Base-by-base conservation (phyloP, 176 grass and related monocot genomes). In the Elaeis guineensis region DNA sequence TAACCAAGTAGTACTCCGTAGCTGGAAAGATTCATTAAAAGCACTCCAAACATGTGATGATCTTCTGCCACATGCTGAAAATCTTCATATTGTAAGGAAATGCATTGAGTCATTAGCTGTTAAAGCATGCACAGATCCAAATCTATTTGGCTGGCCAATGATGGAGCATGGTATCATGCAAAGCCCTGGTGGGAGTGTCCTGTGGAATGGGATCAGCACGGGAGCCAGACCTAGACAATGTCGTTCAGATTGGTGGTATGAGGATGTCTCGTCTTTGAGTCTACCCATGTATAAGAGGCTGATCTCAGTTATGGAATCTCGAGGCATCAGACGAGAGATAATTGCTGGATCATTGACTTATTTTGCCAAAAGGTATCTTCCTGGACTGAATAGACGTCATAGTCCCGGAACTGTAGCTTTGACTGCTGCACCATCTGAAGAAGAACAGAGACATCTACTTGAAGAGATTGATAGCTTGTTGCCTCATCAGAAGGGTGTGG, bases 141-240 rank as follows among this genome's bases (percentile, higher is more conserved):
- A 59, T 26, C 57, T 59, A 17, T 28, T 59, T 30, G 57, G 57
- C 15, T 59, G 57, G 57, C 57, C 25, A 5, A 26, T 30, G 57
- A 59, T 30, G 23, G 57, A 59, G 5, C 25, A 30, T 26, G 21
- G 57, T 8, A 24, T 24, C 25, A 59, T 30, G 57, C 57, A 59
- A 59, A 59, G 57, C 23, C 57, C 57, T 9, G 57, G 57, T 30
- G 57, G 57, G 57, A 59, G 23, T 59, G 57, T 30, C 16, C 8
- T 59, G 57, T 59, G 57, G 57, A 59, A 59, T 30, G 57, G 57
- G 16, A 59, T 59, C 16, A 59, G 57, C 57, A 59, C 57, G 18
- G 57, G 57, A 59, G 57, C 23, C 5, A 59, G 25, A 17, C 57
- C 57, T 6, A 59, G 14, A 30, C 16, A 59, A 17, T 59, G 24